Evolutionary conservation across 108 stramenopile species (phyloP), one percentile per base, ranked within the genome.

Genomic region (Stephanodiscus minutulus): DNA sequence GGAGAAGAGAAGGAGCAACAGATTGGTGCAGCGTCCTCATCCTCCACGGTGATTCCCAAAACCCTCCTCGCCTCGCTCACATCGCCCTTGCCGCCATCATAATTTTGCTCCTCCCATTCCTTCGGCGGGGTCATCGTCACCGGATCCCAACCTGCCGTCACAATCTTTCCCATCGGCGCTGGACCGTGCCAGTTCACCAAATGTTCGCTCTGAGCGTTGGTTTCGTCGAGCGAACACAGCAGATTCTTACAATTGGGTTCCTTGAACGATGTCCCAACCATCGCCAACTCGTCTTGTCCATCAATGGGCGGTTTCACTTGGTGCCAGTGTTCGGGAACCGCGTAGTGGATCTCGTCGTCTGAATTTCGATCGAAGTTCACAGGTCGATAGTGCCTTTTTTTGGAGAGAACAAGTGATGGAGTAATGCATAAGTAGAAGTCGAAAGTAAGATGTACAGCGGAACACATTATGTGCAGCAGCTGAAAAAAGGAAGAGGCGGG

Each of bases 211-310:
- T 31, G 18, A 15, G 70, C 55, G 31, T 58, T 64, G 9, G 74
- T 55, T 64, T 75, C 74, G 35, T 80, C 72, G 13, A 78, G 37
- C 5, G 66, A 68, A 65, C 84, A 85, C 54, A 82, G 68, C 18
- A 66, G 44, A 65, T 85, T 61, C 57, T 82, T 63, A 70, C 92
- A 94, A 1, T 68, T 64, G 0, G 90, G 92, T 66, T 94, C 92
- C 46, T 73, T 79, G 27, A 91, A 73, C 17, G 71, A 82, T 11
- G 92, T 88, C 35, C 77, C 88, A 31, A 79, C 65, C 68, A 89
- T 80, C 52, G 80, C 64, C 39, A 93, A 18, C 18, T 73, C 36
- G 5, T 82, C 81, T 24, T 77, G 29, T 6, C 55, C 76, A 8
- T 77, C 65, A 5, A 31, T n/a, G 24, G 57, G 33, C 27, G 31